Evolutionary conservation across 2,329 filamentous ascomycete species (phyloP).

Genomic region (Fusarium sp.): DNA sequence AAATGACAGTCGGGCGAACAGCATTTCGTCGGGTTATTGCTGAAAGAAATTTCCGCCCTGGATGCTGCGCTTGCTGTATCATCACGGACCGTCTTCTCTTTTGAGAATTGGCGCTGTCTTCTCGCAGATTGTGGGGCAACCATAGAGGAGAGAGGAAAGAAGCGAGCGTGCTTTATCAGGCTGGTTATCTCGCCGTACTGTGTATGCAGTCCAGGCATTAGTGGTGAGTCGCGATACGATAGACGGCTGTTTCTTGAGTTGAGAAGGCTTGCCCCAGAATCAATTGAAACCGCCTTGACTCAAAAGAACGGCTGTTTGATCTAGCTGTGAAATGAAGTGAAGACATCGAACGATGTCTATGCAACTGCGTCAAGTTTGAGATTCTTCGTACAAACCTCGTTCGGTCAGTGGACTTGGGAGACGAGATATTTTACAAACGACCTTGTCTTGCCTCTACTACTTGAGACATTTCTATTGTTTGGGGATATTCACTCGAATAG

Average conservation of each 20-base stretch:
- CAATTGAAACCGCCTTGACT: conserved; percentile 32
- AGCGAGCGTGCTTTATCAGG: conserved; percentile 17
- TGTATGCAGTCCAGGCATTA: background rate
- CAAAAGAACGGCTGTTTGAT: conserved; percentile 20
- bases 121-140: conserved; percentile 11
- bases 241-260: conserved; percentile 11
- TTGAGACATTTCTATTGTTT: background rate
- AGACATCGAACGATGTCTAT: conserved; percentile 6
- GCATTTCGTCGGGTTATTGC: conserved; percentile 35
- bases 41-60: conserved; percentile 37
- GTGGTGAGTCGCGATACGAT: conserved; percentile 3
- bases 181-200: conserved; percentile 6
- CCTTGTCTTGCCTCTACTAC: background rate
- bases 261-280: conserved; percentile 23
- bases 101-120: conserved; percentile 5
- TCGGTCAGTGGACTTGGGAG: background rate
- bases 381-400: background rate
- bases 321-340: conserved; percentile 12
- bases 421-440: background rate
- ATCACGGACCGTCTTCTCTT: conserved; percentile 13
- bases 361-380: background rate
- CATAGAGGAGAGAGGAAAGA: conserved; percentile 3
- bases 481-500: background rate
- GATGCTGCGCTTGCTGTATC: conserved; percentile 13
- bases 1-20: conserved; percentile 39